These are phyloP conservation scores for Sarocladium brachiariae DNA, from an alignment of 2,329 filamentous ascomycete genomes.

Conservation along the genomic window DNA sequence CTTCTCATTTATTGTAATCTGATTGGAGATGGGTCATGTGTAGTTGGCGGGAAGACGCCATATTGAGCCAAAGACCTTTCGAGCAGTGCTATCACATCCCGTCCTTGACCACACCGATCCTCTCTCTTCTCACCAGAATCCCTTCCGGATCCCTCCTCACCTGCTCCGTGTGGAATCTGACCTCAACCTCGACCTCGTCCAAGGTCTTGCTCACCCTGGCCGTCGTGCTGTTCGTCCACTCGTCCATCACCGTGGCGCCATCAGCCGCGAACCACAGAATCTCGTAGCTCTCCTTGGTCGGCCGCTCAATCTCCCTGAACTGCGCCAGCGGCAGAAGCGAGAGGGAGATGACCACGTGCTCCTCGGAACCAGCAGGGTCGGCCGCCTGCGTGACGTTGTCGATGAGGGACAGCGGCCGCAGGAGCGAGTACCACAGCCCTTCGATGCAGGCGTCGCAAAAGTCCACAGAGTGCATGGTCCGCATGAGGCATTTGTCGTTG, in stretches of 20 bases:
- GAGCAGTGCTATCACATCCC: too few species aligned
- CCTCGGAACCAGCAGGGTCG: constrained; percentile 13
- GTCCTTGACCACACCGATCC: constrained; percentile 10
- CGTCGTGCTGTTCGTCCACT: constrained; percentile 22
- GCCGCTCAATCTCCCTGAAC: constrained; percentile 18
- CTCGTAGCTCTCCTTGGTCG: constrained; percentile 19
- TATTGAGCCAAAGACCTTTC: too few species aligned
- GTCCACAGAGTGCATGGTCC: constrained; percentile 20
- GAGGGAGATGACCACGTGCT: constrained; percentile 17
- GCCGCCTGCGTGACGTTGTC: constrained; percentile 20
- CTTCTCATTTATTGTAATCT: too few species aligned
- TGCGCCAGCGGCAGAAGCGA: constrained; percentile 21
- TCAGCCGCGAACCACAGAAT: constrained; percentile 21
- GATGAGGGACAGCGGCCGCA: constrained; percentile 18
- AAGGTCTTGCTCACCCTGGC: constrained; percentile 15
- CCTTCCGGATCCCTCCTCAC: constrained; percentile 18
- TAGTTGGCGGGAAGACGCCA: too few species aligned
- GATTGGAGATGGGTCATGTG: too few species aligned
- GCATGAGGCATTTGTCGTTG: constrained; percentile 23
- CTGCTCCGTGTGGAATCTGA: constrained; percentile 22
- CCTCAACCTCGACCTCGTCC: constrained; percentile 19
- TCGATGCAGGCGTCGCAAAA: constrained; percentile 24
- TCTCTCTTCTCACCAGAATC: constrained; percentile 16
- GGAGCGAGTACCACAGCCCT: constrained; percentile 22
- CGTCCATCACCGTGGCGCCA: constrained; percentile 15